Conservation (phyloP, 805 yeast genomes). For the Candida michaelii region DNA sequence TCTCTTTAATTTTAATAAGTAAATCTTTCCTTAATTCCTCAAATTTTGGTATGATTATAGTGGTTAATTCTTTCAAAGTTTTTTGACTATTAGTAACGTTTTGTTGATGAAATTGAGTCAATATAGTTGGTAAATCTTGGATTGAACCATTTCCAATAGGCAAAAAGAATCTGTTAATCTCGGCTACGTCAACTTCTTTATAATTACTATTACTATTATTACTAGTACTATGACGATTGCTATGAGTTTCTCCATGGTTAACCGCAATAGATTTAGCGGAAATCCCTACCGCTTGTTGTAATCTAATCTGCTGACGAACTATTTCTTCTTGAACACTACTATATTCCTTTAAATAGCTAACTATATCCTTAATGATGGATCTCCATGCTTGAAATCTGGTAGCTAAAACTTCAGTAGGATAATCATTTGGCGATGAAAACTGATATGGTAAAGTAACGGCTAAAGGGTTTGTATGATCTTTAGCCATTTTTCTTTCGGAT, state of each 20-base stretch:
- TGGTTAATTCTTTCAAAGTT: conserved; percentile 51
- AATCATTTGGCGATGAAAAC: conserved; percentile 33
- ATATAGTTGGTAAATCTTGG: conserved; percentile 74
- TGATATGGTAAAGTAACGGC: conserved; percentile 40
- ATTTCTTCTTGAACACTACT: conserved; percentile 87
- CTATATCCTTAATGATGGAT: conserved; percentile 67
- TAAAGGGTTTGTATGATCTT: conserved; percentile 34
- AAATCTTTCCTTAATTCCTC: conserved; percentile 69
- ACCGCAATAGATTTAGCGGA: conserved; percentile 18
- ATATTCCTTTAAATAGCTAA: conserved; percentile 73
- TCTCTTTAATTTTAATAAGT: conserved; percentile 81
- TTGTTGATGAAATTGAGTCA: conserved; percentile 51
- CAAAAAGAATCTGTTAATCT: conserved; percentile 56
- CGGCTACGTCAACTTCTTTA: conserved; percentile 28
- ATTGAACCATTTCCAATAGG: conserved; percentile 74
- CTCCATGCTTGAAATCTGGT: conserved; percentile 87
- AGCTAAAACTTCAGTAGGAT: conserved; percentile 85
- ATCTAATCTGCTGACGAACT: conserved; percentile 74
- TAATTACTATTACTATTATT: conserved; percentile 3
- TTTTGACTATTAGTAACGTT: conserved; percentile 35
- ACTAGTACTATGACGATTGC: conserved; percentile 13
- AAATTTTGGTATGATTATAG: conserved; percentile 51
- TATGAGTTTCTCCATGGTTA: conserved; percentile 11
- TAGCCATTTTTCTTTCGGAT: conserved; percentile 3
- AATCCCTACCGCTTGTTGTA: conserved; percentile 69